Percentiles rank a stretch among this genome's conserved stretches.
Conservation (phyloP, 768 basidiomycete species). For the Termitomyces sp. region DNA sequence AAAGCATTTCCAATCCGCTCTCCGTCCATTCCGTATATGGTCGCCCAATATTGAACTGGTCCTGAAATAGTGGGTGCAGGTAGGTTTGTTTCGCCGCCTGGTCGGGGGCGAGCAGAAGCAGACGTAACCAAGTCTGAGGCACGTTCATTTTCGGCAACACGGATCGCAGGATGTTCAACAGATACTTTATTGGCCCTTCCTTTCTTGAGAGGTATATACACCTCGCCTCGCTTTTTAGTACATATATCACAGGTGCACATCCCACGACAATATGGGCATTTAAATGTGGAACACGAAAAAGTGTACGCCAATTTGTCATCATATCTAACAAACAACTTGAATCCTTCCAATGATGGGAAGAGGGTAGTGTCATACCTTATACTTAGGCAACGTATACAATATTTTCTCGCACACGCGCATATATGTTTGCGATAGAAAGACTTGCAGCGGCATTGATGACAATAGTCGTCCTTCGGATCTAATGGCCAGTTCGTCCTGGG, state of each 20-base stretch:
- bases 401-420: constrained; percentile 13
- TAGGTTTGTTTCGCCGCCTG: constrained; percentile 7
- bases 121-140: not conserved
- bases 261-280: constrained; percentile 42
- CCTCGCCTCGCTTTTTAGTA: constrained; percentile 40
- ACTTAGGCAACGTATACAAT: constrained; percentile 17
- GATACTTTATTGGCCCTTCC: not conserved
- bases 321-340: not conserved
- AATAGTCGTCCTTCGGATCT: constrained; percentile 11
- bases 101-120: not conserved
- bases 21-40: constrained; percentile 26
- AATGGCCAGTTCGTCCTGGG: constrained; percentile 2
- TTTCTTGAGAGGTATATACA: constrained; percentile 26
- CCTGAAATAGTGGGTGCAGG: constrained; percentile 7
- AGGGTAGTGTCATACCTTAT: constrained; percentile 11
- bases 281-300: constrained; percentile 18
- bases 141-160: not conserved
- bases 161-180: not conserved
- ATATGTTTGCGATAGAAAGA: constrained; percentile 5
- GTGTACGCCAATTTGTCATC: constrained; percentile 20
- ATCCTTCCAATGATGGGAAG: not conserved
- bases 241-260: constrained; percentile 50
- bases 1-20: constrained; percentile 24
- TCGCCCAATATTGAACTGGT: constrained; percentile 24
- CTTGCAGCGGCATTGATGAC: constrained; percentile 19